Base-by-base conservation (phyloP, 2,329 filamentous ascomycete species). In the Acrodontium crateriforme region DNA sequence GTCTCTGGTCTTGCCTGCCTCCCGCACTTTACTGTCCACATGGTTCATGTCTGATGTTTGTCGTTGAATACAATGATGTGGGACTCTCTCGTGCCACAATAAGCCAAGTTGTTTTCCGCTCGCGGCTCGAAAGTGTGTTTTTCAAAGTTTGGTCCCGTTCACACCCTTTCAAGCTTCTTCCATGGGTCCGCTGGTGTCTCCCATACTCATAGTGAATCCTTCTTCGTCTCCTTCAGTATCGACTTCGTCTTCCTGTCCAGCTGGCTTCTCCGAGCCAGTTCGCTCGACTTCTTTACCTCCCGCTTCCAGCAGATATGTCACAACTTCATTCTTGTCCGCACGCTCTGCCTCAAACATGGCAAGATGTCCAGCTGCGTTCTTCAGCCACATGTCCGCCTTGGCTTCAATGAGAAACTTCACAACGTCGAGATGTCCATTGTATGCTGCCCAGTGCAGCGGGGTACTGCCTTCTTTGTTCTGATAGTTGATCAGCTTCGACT, bases 371-470 rank as follows among this genome's bases (percentile, higher is more conserved):
- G 79, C 79, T 48, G 76, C 71, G 50, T 95, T 95, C 47, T 75
- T 75, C 17, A 83, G 60, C 8, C 74, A 74, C 4, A 84, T 74
- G 33, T 83, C 77, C 1, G 84, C 84, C 2, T 83, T 84, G 3
- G 72, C 63, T 24, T 74, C 72, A 2, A 93, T 64, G 9, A 98
- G 66, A 1, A 74, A 58, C 59, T 85, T 80, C 5, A 93, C 82
- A 3, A 74, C 71, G 5, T 76, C 70, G 3, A 95, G 60, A 46
- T 94, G 85, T 2, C 85, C 85, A 30, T 91, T 89, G 30, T 94
- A 61, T 1, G 83, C 80, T 0, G 87, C 87, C 85, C 85, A 95
- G 58, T 98, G 89, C 32, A 98, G 63, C 1, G 83, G 71, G 1
- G 87, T 94, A 59, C 94, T 95, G 24, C 84, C 85, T 24, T 79